Percentiles rank a stretch among this genome's conserved stretches.
Evolutionary conservation across 257 asterid species (phyloP).

Genomic region (Solanum acaule): DNA sequence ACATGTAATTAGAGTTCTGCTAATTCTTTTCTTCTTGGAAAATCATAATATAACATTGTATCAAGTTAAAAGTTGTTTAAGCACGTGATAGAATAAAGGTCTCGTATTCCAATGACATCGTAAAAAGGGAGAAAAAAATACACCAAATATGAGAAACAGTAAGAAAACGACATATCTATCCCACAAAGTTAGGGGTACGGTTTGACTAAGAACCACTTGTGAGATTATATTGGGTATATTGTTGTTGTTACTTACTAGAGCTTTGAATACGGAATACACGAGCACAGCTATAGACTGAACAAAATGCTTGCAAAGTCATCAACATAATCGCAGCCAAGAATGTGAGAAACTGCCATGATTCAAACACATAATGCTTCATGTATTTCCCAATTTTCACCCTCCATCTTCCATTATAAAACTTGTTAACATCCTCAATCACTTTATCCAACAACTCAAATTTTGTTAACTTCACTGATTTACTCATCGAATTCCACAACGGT

Average conservation of each 20-base stretch:
- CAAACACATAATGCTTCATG: constrained; percentile 9
- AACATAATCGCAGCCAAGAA: constrained; percentile 8
- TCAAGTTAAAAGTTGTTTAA: no score
- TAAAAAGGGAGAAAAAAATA: no score
- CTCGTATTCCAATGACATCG: no score
- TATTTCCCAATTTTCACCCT: not conserved
- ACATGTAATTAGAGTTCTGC: no score
- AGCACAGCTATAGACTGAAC: constrained; percentile 10
- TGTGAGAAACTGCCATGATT: constrained; percentile 18
- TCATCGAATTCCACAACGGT: constrained; percentile 22
- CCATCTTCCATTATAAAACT: constrained; percentile 14
- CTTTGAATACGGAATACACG: not conserved
- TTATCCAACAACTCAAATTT: constrained; percentile 20
- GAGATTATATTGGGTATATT: not conserved
- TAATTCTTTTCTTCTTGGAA: no score
- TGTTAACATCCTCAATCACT: constrained; percentile 19
- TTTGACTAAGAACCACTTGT: no score
- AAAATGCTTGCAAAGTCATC: constrained; percentile 19
- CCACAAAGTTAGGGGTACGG: not conserved
- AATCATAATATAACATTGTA: no score
- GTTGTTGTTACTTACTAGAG: not conserved
- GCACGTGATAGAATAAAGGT: no score
- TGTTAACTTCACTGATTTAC: constrained; percentile 16
- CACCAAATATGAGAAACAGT: no score
- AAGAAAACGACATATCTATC: no score